phyloP scores from a whole-genome alignment of 2,329 filamentous ascomycete genomes.

The Colletotrichum kahawae region DNA sequence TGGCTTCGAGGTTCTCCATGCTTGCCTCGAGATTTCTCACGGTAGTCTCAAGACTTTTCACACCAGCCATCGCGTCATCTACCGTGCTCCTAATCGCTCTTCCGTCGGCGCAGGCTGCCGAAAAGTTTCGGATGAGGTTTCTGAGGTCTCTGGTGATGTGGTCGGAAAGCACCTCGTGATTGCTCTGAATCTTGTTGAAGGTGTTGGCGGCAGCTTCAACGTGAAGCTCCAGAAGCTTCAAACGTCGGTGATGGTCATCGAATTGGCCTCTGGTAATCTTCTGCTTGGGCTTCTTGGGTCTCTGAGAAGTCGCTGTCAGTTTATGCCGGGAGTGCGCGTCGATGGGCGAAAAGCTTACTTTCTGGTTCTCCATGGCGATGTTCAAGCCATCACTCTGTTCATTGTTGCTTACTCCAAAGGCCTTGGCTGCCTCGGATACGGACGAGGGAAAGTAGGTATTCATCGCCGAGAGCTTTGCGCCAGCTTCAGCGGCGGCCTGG shows the following conservation, averaged over 20 bases:
- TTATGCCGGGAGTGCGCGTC: too few relatives aligned
- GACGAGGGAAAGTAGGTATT: neutral
- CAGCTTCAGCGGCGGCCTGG: neutral
- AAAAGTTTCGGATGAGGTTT: neutral
- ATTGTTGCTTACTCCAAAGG: neutral
- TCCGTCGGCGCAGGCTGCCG: neutral
- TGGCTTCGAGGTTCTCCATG: neutral
- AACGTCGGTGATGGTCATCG: neutral
- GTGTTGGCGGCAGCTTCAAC: neutral
- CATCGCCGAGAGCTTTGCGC: neutral
- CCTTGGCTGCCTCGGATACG: neutral
- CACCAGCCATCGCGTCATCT: neutral
- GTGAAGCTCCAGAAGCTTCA: neutral
- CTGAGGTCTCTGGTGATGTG: neutral
- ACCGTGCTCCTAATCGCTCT: neutral
- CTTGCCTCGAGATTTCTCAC: neutral
- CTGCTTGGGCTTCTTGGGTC: neutral
- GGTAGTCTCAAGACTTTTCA: neutral
- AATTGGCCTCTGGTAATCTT: neutral
- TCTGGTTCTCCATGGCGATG: accelerated
- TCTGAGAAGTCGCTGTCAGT: neutral
- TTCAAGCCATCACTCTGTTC: neutral
- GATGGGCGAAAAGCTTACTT: neutral
- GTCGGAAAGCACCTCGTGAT: neutral
- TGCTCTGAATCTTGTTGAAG: neutral